Evolutionary conservation across 2,329 filamentous ascomycete genomes (phyloP), one percentile per base, ranked within the genome.

Genomic region (Fusarium sp.): DNA sequence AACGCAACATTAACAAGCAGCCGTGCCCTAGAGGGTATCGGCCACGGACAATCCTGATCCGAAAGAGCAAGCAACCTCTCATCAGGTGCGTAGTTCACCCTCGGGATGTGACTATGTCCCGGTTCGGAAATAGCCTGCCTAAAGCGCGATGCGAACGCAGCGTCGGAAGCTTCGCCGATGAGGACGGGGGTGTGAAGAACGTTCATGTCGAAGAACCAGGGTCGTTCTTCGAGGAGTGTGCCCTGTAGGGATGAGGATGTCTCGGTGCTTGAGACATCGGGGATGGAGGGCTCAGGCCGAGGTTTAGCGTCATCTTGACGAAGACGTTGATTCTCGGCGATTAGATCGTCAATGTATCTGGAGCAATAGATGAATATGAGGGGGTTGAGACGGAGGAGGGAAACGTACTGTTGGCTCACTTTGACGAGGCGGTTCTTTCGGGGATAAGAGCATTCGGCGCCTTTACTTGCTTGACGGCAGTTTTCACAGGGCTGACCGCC

Each of bases 1-100:
- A 86, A 59, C 2, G 85, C 84, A 9, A 83, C 83, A 38, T 84
- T 82, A 11, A 80, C 70, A 6, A 80, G 66, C 8, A 79, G 36
- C 3, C 77, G 69, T 8, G 76, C 78, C 22, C 74, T 78, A 3
- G 83, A 79, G 0, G 81, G 79, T 18, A 80, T 81, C 0, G 85
- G 85, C 83, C 82, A 85, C 7, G 79, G 77, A 9, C 80, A 79
- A 9, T 82, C 78, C 2, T 78, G 77, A 7, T 79, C 78, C 2
- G 78, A 78, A 4, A 82, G 71, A 1, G 72, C 58, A 0, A 80
- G 61, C 1, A 83, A 52, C 2, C 73, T 68, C 20, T 80, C 78
- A 7, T 83, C 81, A 0, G 79, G 73, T 5, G 80, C 76, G n/a
- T 82, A 83, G 63, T 81, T 79, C 11, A 80, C 77, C 8, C 82